These are phyloP conservation scores for Roridomyces roridus DNA, from an alignment of 768 basidiomycete genomes.

Conservation along the genomic window DNA sequence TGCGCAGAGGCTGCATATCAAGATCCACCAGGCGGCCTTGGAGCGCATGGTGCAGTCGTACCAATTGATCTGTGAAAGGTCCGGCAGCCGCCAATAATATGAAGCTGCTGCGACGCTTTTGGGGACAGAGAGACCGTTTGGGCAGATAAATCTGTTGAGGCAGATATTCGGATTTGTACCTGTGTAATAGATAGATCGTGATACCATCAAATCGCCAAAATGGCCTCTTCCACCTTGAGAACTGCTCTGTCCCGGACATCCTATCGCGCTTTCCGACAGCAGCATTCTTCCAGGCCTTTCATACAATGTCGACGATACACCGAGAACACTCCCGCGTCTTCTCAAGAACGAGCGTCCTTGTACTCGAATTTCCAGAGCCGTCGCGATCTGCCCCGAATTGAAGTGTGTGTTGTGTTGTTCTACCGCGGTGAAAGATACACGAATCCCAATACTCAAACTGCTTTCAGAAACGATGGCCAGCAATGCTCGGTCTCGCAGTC, in stretches of 20 bases:
- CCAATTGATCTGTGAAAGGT: conserved; percentile 76
- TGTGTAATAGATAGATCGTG: neutral
- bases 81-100: conserved; percentile 76
- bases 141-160: conserved; percentile 72
- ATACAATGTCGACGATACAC: conserved; percentile 4
- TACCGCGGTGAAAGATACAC: no score
- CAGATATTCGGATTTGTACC: conserved; percentile 73
- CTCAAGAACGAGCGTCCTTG: conserved; percentile 11
- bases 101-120: conserved; percentile 90
- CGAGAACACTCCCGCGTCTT: neutral
- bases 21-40: conserved; percentile 81
- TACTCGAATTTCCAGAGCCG: conserved; percentile 20
- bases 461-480: conserved; percentile 63
- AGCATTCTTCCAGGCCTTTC: neutral
- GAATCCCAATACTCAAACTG: neutral
- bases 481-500: conserved; percentile 52
- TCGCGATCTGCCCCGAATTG: conserved; percentile 22
- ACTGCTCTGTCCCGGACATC: conserved; percentile 4
- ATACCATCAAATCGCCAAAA: neutral
- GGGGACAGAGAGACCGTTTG: conserved; percentile 85
- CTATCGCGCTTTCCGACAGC: neutral
- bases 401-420: no score
- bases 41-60: conserved; percentile 74
- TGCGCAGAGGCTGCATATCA: conserved; percentile 64
- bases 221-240: conserved; percentile 3